phyloP scores from a whole-genome alignment of 1,284 basidiomycete species.

The Sanghuangporus baumii region DNA sequence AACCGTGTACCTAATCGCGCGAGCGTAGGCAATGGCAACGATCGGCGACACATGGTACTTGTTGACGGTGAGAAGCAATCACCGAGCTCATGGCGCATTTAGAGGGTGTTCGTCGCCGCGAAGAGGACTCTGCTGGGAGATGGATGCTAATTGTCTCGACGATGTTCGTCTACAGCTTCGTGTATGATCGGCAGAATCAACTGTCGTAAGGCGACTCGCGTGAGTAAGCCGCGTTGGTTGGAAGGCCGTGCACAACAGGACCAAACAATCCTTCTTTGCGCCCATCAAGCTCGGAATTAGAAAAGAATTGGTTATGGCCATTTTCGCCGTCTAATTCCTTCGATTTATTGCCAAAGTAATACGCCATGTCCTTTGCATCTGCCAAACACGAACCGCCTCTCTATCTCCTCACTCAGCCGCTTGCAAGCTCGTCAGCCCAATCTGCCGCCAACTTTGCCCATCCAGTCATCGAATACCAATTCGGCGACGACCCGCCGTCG shows the following conservation, averaged over 20 bases:
- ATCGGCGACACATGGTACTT: neutral
- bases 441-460: conserved; percentile 51
- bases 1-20: neutral
- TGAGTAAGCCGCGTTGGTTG: neutral
- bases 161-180: neutral
- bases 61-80: neutral
- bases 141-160: neutral
- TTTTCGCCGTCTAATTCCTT: neutral
- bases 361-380: conserved; percentile 14
- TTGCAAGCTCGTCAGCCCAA: conserved; percentile 26
- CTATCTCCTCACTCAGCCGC: conserved; percentile 58
- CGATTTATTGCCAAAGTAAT: neutral
- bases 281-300: neutral
- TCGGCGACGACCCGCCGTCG: conserved; percentile 66
- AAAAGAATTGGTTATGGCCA: neutral
- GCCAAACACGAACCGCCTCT: conserved; percentile 37
- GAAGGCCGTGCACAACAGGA: neutral
- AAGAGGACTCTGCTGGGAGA: neutral
- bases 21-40: neutral
- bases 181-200: neutral
- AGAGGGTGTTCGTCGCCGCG: neutral
- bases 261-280: neutral
- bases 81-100: neutral
- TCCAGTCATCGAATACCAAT: conserved; percentile 74
- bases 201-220: neutral